A percentile compares a stretch with the other conserved stretches of the same genome.
Conservation (phyloP, 179 eudicot species). For the Heliamphora pulchella region DNA sequence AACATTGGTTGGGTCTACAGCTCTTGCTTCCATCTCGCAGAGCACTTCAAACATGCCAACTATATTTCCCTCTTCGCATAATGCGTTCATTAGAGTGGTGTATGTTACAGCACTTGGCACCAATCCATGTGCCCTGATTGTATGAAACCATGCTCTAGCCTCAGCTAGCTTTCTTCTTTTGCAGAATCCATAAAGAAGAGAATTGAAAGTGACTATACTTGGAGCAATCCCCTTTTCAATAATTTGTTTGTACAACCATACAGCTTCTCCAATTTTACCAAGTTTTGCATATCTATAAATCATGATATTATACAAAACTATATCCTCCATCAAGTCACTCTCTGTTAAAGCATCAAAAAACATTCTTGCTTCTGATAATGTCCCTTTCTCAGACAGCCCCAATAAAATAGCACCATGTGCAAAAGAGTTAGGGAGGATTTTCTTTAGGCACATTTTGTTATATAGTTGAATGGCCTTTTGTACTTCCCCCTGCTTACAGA, state of each 20-base stretch:
- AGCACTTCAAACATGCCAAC: constrained; percentile 40
- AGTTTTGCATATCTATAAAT: constrained; percentile 63
- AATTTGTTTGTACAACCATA: constrained; percentile 43
- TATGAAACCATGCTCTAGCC: constrained; percentile 50
- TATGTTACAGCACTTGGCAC: constrained; percentile 57
- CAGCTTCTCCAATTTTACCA: constrained; percentile 42
- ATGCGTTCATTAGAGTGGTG: constrained; percentile 75
- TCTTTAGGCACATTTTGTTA: constrained; percentile 41
- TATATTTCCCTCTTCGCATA: constrained; percentile 38
- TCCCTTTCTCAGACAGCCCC: constrained; percentile 47
- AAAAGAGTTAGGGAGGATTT: constrained; percentile 41
- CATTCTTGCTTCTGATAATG: constrained; percentile 46
- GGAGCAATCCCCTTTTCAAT: constrained; percentile 51
- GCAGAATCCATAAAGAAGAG: constrained; percentile 72
- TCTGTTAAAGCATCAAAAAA: constrained; percentile 48
- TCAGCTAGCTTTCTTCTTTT: constrained; percentile 35
- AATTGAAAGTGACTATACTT: constrained; percentile 70
- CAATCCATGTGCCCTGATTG: constrained; percentile 41
- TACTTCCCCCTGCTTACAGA: constrained; percentile 64
- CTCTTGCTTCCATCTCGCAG: constrained; percentile 45
- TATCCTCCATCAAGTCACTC: constrained; percentile 31
- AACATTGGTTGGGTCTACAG: constrained; percentile 52
- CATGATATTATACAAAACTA: constrained; percentile 69
- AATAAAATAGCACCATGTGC: constrained; percentile 45
- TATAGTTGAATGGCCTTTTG: constrained; percentile 48